Base-by-base conservation (phyloP, 768 basidiomycete genomes). In the Obba rivulosa region DNA sequence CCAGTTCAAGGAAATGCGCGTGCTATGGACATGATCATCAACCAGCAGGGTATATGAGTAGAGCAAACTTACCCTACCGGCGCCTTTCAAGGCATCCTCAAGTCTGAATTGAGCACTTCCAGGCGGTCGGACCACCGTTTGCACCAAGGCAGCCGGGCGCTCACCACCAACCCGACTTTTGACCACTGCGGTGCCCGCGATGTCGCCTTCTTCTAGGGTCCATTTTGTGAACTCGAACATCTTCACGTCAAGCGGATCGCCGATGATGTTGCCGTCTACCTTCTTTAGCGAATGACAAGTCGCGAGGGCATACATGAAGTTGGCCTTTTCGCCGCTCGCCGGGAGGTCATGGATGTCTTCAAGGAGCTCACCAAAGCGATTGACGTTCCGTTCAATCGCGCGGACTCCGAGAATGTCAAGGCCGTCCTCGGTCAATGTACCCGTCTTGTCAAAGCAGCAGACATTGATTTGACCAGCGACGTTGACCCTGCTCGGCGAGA, bases 371-470 rank as follows among this genome's bases (percentile, higher is more conserved):
- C 93, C 92, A 66, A 98, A 98, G 36, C 81, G 77, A 46, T 83
- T 79, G 8, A 72, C 77, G 41, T 73, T 76, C 38, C 90, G 81
- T 50, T 95, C 93, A 37, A 90, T 78, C 5, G 81, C 81, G 39
- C 95, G 85, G 16, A 96, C 86, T 14, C 96, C 96, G 40, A 99
- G 83, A 39, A 99, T 92, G 62, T 99, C 96, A 42, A 99, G 75
- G 0, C 95, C 96, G 55, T 99, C 96, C 66, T 99, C 96, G 1
- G 96, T 99, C 20, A 99, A 75, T 8, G 96, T 99, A 8, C 96
- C 96, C 1, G 96, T 99, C 70, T 99, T 99, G 73, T 99, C 96
- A 60, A 99, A 99, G 62, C 94, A 97, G 58, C 92, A 92, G 9
- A 98, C 86, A 55, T 98, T 97, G 69, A 98, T 75, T 69, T 96